Evolutionary conservation across 768 basidiomycete genomes (phyloP), one percentile per base, ranked within the genome.

Genomic region (Trametes cingulata): DNA sequence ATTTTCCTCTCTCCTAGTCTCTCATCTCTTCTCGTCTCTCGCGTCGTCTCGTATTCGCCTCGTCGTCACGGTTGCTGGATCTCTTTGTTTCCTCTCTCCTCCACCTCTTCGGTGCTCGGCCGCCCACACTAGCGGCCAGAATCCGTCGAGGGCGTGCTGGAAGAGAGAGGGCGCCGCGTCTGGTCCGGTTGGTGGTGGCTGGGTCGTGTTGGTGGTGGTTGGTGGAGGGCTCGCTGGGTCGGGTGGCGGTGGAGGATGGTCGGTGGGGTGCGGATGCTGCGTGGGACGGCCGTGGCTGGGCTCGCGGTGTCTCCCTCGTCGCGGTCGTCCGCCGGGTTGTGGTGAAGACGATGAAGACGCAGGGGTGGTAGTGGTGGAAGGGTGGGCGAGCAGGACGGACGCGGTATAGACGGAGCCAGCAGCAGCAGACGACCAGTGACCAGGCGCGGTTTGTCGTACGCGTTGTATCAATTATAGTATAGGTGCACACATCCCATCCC

Each of bases 131-230:
- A 61, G 52, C 60, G 66, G 56, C 58, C 65, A 66, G 71, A 69
- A 60, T 61, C 62, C 69, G 69, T 62, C 54, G 82, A 80, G 84
- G 86, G 87, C 76, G 82, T 74, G 87, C 69, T 76, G 74, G 80
- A 73, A 76, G 75, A 77, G 83, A 90, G 88, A 90, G 88, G 87
- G 88, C 87, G 77, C 76, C 84, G 78, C 77, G 82, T 77, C 71
- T 74, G 73, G 67, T 67, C 58, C 41, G 61, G 60, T 60, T 20
- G 58, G 52, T 52, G 60, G 52, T 51, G 27, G 55, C 13, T 19
- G 36, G 37, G 8, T 52, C 12, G 48, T 36, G 49, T 48, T 35
- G 33, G 57, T 51, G 33, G 65, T n/a, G n/a, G n/a, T n/a, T n/a
- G n/a, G n/a, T n/a, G n/a, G 54, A 37, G 43, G 29, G 39, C 51